A percentile compares a stretch with the other conserved stretches of the same genome.
Evolutionary conservation across 176 grass and related monocot genomes (phyloP).

Genomic region (Juncus inflexus): DNA sequence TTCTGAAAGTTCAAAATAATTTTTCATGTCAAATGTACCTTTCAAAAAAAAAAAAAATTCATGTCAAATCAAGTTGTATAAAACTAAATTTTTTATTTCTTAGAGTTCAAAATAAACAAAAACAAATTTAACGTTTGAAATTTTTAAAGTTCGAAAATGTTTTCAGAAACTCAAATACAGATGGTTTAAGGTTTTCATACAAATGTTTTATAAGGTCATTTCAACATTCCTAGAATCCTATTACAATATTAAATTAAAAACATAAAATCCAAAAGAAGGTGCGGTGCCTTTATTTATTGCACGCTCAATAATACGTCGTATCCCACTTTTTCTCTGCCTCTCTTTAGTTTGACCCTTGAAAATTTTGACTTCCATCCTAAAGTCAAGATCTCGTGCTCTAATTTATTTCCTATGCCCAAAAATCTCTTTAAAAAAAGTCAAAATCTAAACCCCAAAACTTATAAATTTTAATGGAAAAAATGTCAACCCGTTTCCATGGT

Average conservation of each 20-base stretch:
- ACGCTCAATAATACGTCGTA: background rate
- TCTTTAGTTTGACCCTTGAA: constrained; percentile 34
- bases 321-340: constrained; percentile 1
- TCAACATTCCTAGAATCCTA: too few species aligned
- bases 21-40: too few species aligned
- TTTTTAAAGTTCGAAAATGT: too few species aligned
- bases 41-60: too few species aligned
- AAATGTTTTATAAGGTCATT: too few species aligned
- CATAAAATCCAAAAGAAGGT: background rate
- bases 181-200: too few species aligned
- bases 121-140: too few species aligned
- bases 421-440: background rate
- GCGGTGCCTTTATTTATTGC: background rate
- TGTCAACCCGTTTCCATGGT: constrained; percentile 27
- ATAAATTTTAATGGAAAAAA: background rate
- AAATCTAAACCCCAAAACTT: background rate
- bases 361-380: constrained; percentile 25
- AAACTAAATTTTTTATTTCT: too few species aligned
- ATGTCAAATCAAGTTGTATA: too few species aligned
- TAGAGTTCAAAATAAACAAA: too few species aligned
- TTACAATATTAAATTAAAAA: background rate
- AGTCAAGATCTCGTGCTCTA: constrained; percentile 4
- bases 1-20: too few species aligned
- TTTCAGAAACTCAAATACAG: too few species aligned
- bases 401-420: background rate